These are phyloP conservation scores for Hypoxylon subgilvum DNA, from an alignment of 495 filamentous ascomycete species.

Conservation along the genomic window DNA sequence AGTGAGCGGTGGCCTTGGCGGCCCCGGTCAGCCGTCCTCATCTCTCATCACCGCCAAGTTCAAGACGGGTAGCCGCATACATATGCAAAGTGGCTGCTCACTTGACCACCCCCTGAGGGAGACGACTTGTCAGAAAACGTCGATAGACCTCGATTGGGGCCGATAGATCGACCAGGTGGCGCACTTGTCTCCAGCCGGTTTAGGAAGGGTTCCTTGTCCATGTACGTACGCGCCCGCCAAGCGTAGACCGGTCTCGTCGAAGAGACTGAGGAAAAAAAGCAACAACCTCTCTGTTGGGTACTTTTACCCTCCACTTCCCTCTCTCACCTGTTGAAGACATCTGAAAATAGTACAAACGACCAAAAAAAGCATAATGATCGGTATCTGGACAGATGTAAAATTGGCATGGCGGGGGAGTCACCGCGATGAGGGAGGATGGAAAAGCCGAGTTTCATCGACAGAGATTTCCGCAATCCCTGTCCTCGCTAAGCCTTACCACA, in stretches of 20 bases:
- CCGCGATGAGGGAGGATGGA: no score
- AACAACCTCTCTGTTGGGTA: no score
- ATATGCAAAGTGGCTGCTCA: constrained; percentile 32
- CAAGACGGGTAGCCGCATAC: constrained; percentile 24
- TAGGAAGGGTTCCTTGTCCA: not conserved
- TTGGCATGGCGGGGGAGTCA: not conserved
- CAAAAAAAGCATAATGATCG: no score
- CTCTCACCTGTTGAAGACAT: constrained; percentile 2
- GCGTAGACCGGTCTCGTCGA: constrained; percentile 1
- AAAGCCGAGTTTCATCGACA: no score
- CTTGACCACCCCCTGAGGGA: constrained; percentile 12
- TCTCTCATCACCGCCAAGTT: not conserved
- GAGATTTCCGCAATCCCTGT: no score
- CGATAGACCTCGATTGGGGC: constrained; percentile 4
- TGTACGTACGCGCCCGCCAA: not conserved
- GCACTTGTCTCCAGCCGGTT: not conserved
- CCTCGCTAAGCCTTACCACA: constrained; percentile 30
- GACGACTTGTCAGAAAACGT: not conserved
- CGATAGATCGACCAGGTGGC: not conserved
- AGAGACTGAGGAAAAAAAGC: constrained; percentile 5
- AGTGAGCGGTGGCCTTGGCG: no score
- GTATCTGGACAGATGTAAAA: not conserved
- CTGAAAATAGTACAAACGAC: not conserved
- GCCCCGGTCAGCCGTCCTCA: not conserved
- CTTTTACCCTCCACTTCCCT: not conserved